Conservation (phyloP, 176 grass and related monocot genomes). For the Raddia distichophylla region DNA sequence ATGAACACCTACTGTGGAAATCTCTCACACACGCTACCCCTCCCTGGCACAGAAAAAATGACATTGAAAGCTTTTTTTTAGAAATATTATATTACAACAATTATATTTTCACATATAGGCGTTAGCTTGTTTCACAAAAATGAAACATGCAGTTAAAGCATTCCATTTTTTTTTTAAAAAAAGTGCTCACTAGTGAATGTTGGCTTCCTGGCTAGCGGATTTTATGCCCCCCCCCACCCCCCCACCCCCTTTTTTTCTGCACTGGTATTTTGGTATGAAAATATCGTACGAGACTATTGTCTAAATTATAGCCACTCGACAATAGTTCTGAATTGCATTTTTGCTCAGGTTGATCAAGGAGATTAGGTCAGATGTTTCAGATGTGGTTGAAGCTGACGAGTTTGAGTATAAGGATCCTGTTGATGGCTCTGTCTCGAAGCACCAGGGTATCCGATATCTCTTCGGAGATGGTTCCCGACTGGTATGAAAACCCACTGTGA, state of each 20-base stretch:
- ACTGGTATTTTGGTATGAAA: background rate
- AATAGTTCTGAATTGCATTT: conserved; percentile 22
- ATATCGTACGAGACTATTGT: background rate
- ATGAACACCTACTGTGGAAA: background rate
- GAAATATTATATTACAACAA: background rate
- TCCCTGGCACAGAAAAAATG: background rate
- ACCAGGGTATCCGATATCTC: conserved; percentile 93
- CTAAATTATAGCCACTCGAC: background rate
- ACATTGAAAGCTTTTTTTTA: background rate
- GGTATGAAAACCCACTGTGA: conserved; percentile 48
- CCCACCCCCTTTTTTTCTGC: no score
- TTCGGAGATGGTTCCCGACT: conserved; percentile 91
- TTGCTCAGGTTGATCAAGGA: conserved; percentile 82
- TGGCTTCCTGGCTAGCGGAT: background rate
- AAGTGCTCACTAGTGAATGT: background rate
- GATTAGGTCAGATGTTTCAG: conserved; percentile 64
- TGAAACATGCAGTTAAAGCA: background rate
- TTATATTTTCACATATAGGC: background rate
- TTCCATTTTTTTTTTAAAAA: background rate
- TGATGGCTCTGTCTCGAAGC: conserved; percentile 87
- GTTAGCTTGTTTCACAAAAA: background rate
- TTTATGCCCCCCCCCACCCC: background rate
- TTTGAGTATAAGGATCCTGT: conserved; percentile 99
- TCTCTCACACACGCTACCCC: background rate
- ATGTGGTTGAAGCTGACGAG: conserved; percentile 76